Evolutionary conservation across 2,329 filamentous ascomycete species (phyloP).

Genomic region (Verticillium nonalfalfae): DNA sequence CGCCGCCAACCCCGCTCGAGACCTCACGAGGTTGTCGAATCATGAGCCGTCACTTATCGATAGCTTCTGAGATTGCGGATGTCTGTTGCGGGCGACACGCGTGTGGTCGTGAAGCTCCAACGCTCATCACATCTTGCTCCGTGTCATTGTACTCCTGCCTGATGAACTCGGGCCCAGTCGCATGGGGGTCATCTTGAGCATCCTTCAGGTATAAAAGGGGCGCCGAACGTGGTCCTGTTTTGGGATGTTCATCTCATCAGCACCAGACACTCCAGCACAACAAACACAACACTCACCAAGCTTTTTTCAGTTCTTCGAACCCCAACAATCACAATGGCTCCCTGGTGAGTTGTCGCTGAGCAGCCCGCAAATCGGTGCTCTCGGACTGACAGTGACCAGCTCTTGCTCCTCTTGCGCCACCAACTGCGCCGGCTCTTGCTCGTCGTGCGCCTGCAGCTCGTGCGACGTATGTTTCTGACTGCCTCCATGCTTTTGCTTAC

Average conservation of each 20-base stretch:
- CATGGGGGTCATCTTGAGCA: neutral
- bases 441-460: slow-evolving; percentile 10
- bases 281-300: slow-evolving; percentile 1
- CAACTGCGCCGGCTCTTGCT: slow-evolving; percentile 11
- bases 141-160: slow-evolving; percentile 3
- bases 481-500: neutral
- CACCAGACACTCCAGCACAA: slow-evolving; percentile 4
- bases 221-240: neutral
- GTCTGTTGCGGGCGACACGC: neutral
- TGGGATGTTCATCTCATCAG: neutral
- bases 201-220: neutral
- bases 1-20: neutral
- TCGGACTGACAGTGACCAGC: slow-evolving; percentile 1
- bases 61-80: neutral
- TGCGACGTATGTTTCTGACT: slow-evolving; percentile 8
- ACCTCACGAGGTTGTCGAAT: neutral
- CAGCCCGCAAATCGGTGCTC: neutral
- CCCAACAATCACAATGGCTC: slow-evolving; percentile 9
- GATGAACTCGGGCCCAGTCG: neutral
- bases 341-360: slow-evolving; percentile 6
- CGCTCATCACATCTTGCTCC: neutral
- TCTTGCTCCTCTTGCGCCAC: slow-evolving; percentile 12
- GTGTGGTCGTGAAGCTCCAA: neutral
- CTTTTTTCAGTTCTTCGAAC: slow-evolving; percentile 3
- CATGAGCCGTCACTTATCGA: neutral